Conservation (phyloP, 2,329 filamentous ascomycete species). For the Tolypocladium amazonense region DNA sequence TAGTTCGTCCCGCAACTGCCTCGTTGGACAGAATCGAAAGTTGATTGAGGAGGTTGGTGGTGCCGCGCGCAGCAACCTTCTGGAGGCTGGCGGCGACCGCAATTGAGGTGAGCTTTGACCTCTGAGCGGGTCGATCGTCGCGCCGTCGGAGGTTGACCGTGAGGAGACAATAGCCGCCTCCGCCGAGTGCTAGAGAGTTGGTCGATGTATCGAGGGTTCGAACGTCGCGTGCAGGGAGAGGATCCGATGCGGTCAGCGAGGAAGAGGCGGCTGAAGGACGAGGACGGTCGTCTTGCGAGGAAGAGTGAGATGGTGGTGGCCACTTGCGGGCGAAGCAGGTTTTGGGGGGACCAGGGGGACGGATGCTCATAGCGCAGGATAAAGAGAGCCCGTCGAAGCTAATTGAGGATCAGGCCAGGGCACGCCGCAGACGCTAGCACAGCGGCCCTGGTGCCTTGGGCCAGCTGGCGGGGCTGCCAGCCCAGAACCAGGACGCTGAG, state of each 20-base stretch:
- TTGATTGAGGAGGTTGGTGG: neutral
- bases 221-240: neutral
- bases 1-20: neutral
- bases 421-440: neutral
- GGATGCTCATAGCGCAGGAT: neutral
- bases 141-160: neutral
- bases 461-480: neutral
- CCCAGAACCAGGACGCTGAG: slow-evolving; percentile 10
- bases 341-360: neutral
- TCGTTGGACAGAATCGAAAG: neutral
- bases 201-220: neutral
- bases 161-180: neutral
- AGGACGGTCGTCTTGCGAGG: neutral
- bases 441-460: neutral
- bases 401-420: neutral
- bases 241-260: neutral
- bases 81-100: neutral
- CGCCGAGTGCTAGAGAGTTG: neutral
- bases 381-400: neutral
- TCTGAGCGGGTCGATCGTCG: neutral
- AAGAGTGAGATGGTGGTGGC: neutral
- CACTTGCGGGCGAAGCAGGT: neutral
- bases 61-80: neutral
- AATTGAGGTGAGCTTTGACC: neutral
- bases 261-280: neutral